These are phyloP conservation scores for Leucocoprinus birnbaumii DNA, from an alignment of 768 basidiomycete genomes.

Conservation along the genomic window DNA sequence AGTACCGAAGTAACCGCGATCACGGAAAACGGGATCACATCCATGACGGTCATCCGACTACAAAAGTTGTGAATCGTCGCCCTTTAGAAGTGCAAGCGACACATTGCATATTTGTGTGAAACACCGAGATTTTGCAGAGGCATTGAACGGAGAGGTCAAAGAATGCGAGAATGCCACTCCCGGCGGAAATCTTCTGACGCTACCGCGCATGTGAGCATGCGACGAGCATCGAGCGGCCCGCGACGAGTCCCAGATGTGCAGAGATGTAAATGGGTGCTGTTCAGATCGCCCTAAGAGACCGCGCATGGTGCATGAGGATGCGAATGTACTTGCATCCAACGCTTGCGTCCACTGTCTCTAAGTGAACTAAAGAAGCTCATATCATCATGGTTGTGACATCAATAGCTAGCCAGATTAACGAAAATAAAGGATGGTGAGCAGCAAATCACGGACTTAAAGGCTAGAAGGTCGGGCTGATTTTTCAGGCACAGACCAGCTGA, in stretches of 20 bases:
- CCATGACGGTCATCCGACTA: neutral
- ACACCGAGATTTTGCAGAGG: slow-evolving; percentile 9
- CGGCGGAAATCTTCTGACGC: neutral
- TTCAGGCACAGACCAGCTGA: neutral
- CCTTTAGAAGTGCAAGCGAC: neutral
- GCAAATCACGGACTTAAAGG: neutral
- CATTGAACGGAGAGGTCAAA: neutral
- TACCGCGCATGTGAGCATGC: neutral
- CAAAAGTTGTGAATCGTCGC: neutral
- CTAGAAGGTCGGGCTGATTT: neutral
- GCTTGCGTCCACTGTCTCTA: too few species aligned
- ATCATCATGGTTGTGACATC: too few species aligned
- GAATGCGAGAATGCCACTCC: neutral
- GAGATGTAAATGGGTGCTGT: too few species aligned
- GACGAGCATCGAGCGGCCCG: neutral
- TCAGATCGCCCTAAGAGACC: too few species aligned
- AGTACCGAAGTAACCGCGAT: slow-evolving; percentile 3
- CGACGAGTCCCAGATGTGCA: too few species aligned
- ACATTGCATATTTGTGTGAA: neutral
- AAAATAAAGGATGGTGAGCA: neutral
- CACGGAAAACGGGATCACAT: neutral
- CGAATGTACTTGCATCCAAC: too few species aligned
- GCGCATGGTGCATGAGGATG: too few species aligned
- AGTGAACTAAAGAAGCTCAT: too few species aligned
- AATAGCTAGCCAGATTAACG: too few species aligned